Base-by-base conservation (phyloP, 768 basidiomycete genomes). In the Hygrophorus russula region DNA sequence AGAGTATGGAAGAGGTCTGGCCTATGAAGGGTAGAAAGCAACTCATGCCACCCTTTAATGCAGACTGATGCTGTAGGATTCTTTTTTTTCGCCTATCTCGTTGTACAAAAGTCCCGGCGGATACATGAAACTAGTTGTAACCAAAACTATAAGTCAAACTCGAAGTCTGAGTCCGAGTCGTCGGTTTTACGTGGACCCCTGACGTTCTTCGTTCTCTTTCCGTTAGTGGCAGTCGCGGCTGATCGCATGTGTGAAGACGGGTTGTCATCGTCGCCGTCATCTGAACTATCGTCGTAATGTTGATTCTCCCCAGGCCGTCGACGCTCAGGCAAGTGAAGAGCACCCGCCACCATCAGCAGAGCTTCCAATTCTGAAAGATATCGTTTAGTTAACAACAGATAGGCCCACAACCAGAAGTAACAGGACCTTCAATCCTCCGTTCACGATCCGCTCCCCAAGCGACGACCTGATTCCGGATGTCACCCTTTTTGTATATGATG, bases 401-500 rank as follows among this genome's bases (percentile, higher is more conserved):
- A 45, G 31, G 18, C 36, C 38, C 15, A 24, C 36, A 20, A 40
- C 18, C 33, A 11, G 27, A 34, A 3, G 18, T 15, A 51, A 66
- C 29, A 2, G 14, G 31, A 91, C 94, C 93, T 69, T 88, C 80
- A 7, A 83, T 64, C 12, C 67, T 70, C 36, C 87, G 75, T 49
- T 91, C 83, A 50, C 71, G 66, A 46, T 90, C 87, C 5, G 79
- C 80, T 11, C 84, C 85, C 82, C 89, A 88, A 1, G 87, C 76
- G 4, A 88, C 69, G 10, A 96, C 67, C 59, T 97, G 91, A 49
- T 85, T 83, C 37, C 74, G 68, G 28, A 98, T 82, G 35, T 92
- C 84, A n/a, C 96, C 96, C 51, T 82, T 83, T 36, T 85, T 79
- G 62, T 99, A 98, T 24, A 94, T 66, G 50, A 99, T 80, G 45